A percentile compares a stretch with the other conserved stretches of the same genome.
Conservation (phyloP, 345 rosid species). For the Salix caprea region DNA sequence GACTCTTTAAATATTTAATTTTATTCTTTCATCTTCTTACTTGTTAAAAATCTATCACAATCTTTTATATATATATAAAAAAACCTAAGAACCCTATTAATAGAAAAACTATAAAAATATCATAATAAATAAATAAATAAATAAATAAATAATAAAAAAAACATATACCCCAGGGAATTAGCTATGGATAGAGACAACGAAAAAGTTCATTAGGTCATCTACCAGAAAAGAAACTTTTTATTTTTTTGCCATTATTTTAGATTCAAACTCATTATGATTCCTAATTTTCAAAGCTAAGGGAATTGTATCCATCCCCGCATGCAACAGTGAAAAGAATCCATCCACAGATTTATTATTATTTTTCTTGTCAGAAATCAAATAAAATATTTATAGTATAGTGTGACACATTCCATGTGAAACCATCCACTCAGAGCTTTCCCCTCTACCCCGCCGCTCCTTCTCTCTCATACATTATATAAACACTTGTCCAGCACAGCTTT, state of each 20-base stretch:
- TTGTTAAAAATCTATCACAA: no score
- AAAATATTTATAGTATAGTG: not conserved
- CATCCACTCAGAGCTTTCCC: no score
- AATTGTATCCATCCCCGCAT: conserved; percentile 27
- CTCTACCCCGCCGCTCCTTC: not conserved
- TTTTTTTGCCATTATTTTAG: conserved; percentile 19
- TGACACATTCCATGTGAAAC: conserved; percentile 26
- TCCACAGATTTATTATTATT: conserved; percentile 6
- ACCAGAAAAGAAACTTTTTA: not conserved
- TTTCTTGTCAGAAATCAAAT: not conserved
- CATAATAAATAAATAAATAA: no score
- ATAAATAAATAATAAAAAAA: no score
- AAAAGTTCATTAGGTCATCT: not conserved
- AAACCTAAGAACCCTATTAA: no score
- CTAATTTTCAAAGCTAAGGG: conserved; percentile 20
- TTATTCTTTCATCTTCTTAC: no score
- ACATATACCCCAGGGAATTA: not conserved
- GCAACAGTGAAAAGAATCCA: conserved; percentile 14
- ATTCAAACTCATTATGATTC: conserved; percentile 21
- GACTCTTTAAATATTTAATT: no score
- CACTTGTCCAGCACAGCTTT: conserved; percentile 15
- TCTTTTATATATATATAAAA: no score
- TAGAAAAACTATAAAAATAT: no score
- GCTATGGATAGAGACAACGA: not conserved
- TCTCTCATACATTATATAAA: conserved; percentile 20